A percentile compares a stretch with the other conserved stretches of the same genome.
Conservation (phyloP, 768 basidiomycete species). For the Hygrocybe coccinea region DNA sequence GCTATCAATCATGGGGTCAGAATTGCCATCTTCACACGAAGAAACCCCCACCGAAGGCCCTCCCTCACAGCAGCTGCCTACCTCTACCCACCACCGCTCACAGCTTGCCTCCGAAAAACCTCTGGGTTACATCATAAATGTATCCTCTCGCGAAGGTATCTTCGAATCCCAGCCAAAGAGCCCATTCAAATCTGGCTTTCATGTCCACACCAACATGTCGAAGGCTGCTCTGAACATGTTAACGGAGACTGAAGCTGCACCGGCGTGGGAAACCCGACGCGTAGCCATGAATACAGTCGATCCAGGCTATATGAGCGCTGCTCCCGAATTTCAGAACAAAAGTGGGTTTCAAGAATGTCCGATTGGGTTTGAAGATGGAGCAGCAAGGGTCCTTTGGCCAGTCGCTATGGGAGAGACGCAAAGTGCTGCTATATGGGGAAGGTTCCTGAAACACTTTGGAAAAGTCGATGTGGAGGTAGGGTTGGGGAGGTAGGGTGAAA, state of each 20-base stretch:
- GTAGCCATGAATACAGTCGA: constrained; percentile 34
- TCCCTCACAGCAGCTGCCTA: neutral
- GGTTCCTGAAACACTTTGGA: constrained; percentile 34
- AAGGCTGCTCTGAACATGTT: constrained; percentile 38
- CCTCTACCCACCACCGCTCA: neutral
- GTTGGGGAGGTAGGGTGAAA: neutral
- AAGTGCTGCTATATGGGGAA: constrained; percentile 28
- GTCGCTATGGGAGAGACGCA: constrained; percentile 28
- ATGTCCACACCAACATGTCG: constrained; percentile 38
- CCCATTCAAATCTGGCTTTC: constrained; percentile 24
- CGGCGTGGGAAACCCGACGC: constrained; percentile 26
- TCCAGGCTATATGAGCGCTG: constrained; percentile 36
- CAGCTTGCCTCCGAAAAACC: constrained; percentile 11
- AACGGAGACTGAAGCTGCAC: constrained; percentile 31
- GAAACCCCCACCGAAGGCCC: constrained; percentile 1
- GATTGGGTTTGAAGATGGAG: constrained; percentile 34
- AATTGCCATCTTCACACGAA: constrained; percentile 14
- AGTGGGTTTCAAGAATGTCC: constrained; percentile 19
- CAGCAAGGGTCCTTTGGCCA: constrained; percentile 31
- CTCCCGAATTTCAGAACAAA: constrained; percentile 24
- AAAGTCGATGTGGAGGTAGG: constrained; percentile 16
- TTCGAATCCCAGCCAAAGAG: constrained; percentile 24
- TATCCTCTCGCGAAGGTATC: constrained; percentile 35
- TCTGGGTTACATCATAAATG: constrained; percentile 29
- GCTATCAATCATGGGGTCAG: constrained; percentile 19